Evolutionary conservation across 345 rosid genomes (phyloP).

Genomic region (Dipteronia sinensis): DNA sequence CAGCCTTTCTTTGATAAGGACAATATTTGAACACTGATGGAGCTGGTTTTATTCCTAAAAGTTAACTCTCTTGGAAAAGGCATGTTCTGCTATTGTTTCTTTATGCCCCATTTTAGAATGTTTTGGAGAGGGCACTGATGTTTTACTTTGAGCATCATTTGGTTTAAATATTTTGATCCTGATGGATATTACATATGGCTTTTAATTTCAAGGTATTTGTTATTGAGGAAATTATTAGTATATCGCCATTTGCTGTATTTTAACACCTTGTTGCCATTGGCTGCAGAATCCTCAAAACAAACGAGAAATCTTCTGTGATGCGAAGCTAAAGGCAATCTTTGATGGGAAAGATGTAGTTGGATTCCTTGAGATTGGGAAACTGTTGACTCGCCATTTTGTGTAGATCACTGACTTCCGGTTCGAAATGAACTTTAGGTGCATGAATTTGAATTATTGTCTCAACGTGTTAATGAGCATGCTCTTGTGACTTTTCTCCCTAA

Average conservation of each 20-base stretch:
- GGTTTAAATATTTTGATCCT: not conserved
- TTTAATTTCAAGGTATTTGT: not conserved
- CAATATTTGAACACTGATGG: not conserved
- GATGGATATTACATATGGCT: not conserved
- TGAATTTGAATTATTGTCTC: constrained; percentile 5
- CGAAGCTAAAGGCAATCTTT: constrained; percentile 69
- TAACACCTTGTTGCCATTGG: constrained; percentile 10
- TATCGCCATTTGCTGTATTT: not conserved
- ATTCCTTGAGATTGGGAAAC: constrained; percentile 73
- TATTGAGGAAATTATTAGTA: not conserved
- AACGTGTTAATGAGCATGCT: constrained; percentile 9
- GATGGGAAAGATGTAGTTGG: constrained; percentile 69
- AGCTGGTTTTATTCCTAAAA: not conserved
- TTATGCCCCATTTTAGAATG: not conserved
- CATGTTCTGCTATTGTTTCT: not conserved
- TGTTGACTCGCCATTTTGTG: constrained; percentile 63
- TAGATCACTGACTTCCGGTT: constrained; percentile 35
- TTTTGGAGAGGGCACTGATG: not conserved
- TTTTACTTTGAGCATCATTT: not conserved
- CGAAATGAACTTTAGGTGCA: not conserved
- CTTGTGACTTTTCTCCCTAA: not conserved
- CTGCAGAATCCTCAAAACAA: constrained; percentile 72
- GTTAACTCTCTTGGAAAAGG: not conserved
- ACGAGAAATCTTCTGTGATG: constrained; percentile 77
- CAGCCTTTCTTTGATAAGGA: not conserved